A percentile compares a stretch with the other conserved stretches of the same genome.
Evolutionary conservation across 495 filamentous ascomycete species (phyloP).

Genomic region (Sporormia fimetaria): DNA sequence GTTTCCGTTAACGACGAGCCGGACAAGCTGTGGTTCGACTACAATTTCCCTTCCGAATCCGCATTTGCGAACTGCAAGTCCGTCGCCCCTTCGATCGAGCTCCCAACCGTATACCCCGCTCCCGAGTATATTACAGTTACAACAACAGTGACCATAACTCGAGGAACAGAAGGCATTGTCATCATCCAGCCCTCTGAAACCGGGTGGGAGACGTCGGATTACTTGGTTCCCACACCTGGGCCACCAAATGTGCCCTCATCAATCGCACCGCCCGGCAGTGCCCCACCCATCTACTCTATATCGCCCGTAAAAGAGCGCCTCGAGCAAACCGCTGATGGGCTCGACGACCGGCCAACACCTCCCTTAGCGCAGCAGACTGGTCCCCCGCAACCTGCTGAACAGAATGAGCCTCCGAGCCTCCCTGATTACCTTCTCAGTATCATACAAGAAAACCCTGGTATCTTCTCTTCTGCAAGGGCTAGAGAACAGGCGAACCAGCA

Average conservation of each 20-base stretch:
- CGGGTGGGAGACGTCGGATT: conserved; percentile 1
- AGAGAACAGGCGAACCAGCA: background rate
- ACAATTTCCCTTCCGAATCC: conserved; percentile 8
- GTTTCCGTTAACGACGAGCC: conserved; percentile 13
- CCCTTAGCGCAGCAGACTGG: conserved; percentile 1
- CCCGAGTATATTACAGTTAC: conserved; percentile 6
- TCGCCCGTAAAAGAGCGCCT: background rate
- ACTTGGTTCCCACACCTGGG: background rate
- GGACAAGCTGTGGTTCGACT: conserved; percentile 6
- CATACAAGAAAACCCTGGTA: conserved; percentile 2
- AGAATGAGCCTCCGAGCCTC: background rate
- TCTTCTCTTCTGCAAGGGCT: conserved; percentile 1
- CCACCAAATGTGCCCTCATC: background rate
- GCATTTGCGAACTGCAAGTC: conserved; percentile 16
- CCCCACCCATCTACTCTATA: too few species aligned
- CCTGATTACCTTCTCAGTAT: background rate
- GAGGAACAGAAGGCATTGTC: background rate
- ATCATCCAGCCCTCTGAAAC: conserved; percentile 1
- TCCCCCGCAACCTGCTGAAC: background rate
- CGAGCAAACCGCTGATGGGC: background rate
- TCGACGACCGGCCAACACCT: background rate
- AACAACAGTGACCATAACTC: conserved; percentile 1
- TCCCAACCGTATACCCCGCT: conserved; percentile 6
- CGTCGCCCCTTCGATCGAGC: background rate
- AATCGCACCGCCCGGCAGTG: background rate